A percentile compares a stretch with the other conserved stretches of the same genome.
phyloP scores from a whole-genome alignment of 2,329 filamentous ascomycete species.

The Penicillium crustosum region DNA sequence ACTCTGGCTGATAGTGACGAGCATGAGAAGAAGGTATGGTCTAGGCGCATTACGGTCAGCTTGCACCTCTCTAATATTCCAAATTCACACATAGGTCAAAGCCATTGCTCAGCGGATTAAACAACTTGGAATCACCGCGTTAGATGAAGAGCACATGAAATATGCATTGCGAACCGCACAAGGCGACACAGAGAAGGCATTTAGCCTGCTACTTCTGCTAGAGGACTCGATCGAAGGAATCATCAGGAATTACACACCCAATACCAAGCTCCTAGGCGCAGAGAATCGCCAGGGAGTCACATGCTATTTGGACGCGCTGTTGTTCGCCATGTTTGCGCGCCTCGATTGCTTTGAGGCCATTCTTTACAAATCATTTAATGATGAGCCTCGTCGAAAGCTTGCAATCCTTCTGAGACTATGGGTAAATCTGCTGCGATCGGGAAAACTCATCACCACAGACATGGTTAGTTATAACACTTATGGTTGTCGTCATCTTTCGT shows the following conservation, averaged over 20 bases:
- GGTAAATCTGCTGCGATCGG: slow-evolving; percentile 87
- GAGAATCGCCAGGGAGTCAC: slow-evolving; percentile 83
- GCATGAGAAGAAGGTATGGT: slow-evolving; percentile 38
- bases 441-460: slow-evolving; percentile 80
- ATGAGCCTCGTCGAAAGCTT: slow-evolving; percentile 70
- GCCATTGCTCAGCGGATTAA: slow-evolving; percentile 54
- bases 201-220: slow-evolving; percentile 73
- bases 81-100: slow-evolving; percentile 46
- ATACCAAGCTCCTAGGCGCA: slow-evolving; percentile 73
- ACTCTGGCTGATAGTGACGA: slow-evolving; percentile 26
- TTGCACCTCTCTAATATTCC: slow-evolving; percentile 14
- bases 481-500: neutral
- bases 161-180: slow-evolving; percentile 64
- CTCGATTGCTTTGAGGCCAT: slow-evolving; percentile 91
- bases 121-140: slow-evolving; percentile 53
- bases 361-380: slow-evolving; percentile 74
- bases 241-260: slow-evolving; percentile 71
- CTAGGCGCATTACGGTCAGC: neutral
- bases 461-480: slow-evolving; percentile 56
- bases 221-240: slow-evolving; percentile 79
- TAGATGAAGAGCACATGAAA: slow-evolving; percentile 62
- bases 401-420: slow-evolving; percentile 79
- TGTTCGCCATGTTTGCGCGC: slow-evolving; percentile 94
- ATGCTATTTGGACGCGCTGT: slow-evolving; percentile 87
- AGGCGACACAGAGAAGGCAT: slow-evolving; percentile 70